Base-by-base conservation (phyloP, 352 stramenopile genomes). In the Phytophthora chlamydospora region DNA sequence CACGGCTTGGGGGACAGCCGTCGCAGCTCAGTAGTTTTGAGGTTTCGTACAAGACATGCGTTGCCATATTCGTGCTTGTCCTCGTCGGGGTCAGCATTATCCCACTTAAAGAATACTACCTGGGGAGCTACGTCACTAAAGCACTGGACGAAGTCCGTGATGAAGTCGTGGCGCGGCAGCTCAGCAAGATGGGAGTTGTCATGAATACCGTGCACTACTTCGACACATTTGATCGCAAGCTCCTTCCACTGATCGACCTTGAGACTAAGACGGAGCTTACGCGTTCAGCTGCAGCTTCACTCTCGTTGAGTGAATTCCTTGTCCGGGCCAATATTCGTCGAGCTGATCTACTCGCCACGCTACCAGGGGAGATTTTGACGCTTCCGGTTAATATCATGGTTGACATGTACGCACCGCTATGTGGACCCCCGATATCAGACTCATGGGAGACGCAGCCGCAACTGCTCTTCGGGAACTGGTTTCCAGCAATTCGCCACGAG, bases 381-480 rank as follows among this genome's bases (percentile, higher is more conserved):
- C 32, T 44, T 3, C 43, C 31, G 1, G 55, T 77, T 14, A 57
- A 64, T 17, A 21, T 44, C 10, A 64, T 64, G 56, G 47, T 40
- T 4, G 46, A 64, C 32, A 50, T 65, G 27, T 55, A 69, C 35
- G 69, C 69, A 43, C 69, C 69, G 14, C 32, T 77, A 19, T 77
- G 65, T 27, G 59, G 68, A 9, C 40, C 38, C 4, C 36, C 47
- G 35, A 46, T 21, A 14, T 58, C 33, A 41, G 21, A 24, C 21
- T 40, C 47, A 8, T 65, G 45, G 47, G 32, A 42, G n/a, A 63
- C 64, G 2, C 50, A 56, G 6, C 53, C 65, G 19, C 64, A 74
- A 44, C 38, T 71, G 11, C 50, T 74, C 27, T 77, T 77, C 33
- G 69, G 69, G 1, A 66, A 72, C 19, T 74, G 64, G 55, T 77